Conservation (phyloP, 495 filamentous ascomycete genomes). For the Paragyromitra xinjiangensis region DNA sequence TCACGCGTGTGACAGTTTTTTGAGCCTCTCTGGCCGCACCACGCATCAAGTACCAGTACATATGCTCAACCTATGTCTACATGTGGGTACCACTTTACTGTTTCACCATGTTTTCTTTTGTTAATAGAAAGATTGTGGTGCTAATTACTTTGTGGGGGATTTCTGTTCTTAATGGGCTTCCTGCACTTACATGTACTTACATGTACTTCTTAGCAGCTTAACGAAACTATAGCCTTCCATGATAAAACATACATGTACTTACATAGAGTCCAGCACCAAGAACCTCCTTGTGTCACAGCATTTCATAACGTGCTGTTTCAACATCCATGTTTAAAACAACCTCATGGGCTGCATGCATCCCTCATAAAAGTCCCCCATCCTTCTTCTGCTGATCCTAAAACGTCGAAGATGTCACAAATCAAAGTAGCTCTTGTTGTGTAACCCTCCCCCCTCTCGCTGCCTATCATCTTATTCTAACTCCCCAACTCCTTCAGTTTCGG, state of each 20-base stretch:
- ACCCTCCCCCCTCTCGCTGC: constrained; percentile 2
- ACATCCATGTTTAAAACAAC: background rate
- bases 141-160: no score
- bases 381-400: background rate
- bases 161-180: no score
- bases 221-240: background rate
- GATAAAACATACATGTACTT: background rate
- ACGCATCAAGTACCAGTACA: background rate
- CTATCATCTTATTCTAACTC: background rate
- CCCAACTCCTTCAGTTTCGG: constrained; percentile 19
- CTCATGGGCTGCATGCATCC: background rate
- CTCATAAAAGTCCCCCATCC: background rate
- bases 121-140: background rate
- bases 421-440: constrained; percentile 49
- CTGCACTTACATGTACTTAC: no score
- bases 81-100: background rate
- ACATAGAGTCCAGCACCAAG: background rate
- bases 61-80: background rate
- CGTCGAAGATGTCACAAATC: constrained; percentile 34
- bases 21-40: background rate
- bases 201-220: no score
- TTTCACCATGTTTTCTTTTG: background rate
- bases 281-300: background rate
- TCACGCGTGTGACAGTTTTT: background rate
- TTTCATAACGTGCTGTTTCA: background rate